Evolutionary conservation across 1,284 basidiomycete species (phyloP), one percentile per base, ranked within the genome.

Genomic region (Mycena sp.): DNA sequence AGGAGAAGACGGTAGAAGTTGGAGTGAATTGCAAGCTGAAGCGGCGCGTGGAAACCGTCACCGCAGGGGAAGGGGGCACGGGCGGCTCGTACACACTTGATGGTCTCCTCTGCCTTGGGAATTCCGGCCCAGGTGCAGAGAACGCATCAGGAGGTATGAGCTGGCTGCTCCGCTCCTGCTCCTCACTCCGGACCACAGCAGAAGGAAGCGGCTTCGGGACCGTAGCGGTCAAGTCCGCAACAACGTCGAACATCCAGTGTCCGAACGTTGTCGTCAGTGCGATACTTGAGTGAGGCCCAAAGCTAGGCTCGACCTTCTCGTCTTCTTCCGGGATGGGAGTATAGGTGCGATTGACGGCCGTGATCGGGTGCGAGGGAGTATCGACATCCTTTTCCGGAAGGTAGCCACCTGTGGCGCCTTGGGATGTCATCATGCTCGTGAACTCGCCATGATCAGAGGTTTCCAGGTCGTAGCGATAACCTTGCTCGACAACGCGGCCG

Each of bases 401-500:
- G 69, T 80, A 84, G 6, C 87, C 86, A n/a, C 83, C 86, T 11
- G 80, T 77, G 29, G 73, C 79, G 60, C 71, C 74, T 74, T 86
- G 88, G 9, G 74, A 51, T 19, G 41, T 48, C 65, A 61, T 48
- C 65, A 67, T 67, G 64, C 88, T 86, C 69, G 87, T 89, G 58
- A 84, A 94, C 79, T 98, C 95, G 65, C 95, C 96, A 48, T 14
- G 7, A 14, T 92, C 91, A 45, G 79, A 80, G 19, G 77, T 57
- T 74, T 91, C 88, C 51, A 96, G 83, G 71, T 95, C 92, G 1
- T 77, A 75, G 6, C 94, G 87, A 78, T 89, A 99, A 1, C 97
- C 97, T 71, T 96, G 91, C 74, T 99, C 93, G 38, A 89, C 90
- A n/a, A 99, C 87, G 0, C 77, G 68, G 0, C 96, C 97, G 25